Percentiles rank a stretch among this genome's conserved stretches.
These are phyloP conservation scores for Hortiboletus rubellus DNA, from an alignment of 1,284 basidiomycete species.

Conservation along the genomic window DNA sequence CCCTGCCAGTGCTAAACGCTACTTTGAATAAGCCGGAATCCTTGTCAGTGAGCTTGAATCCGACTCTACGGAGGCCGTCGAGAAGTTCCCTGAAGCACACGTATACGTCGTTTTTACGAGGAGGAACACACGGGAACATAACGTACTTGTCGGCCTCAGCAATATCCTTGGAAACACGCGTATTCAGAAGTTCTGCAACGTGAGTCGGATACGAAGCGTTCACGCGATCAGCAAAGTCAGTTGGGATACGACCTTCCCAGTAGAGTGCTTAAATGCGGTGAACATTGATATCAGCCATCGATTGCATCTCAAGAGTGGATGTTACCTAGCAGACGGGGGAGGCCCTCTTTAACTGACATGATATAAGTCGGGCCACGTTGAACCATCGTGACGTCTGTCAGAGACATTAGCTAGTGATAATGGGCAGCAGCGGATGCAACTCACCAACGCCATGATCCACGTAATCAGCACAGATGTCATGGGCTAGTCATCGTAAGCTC, in stretches of 20 bases:
- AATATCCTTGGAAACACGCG: conserved; percentile 41
- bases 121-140: background rate
- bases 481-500: conserved; percentile 22
- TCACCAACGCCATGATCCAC: conserved; percentile 31
- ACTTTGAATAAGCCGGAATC: conserved; percentile 44
- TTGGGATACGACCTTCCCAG: conserved; percentile 39
- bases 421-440: background rate
- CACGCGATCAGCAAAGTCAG: conserved; percentile 44
- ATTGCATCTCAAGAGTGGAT: conserved; percentile 8
- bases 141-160: conserved; percentile 27
- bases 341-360: conserved; percentile 49
- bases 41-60: conserved; percentile 59
- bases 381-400: conserved; percentile 58
- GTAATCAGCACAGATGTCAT: conserved; percentile 34
- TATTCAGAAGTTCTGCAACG: conserved; percentile 37
- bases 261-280: conserved; percentile 39
- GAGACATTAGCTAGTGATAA: background rate
- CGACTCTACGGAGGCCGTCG: conserved; percentile 54
- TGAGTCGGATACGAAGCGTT: conserved; percentile 31
- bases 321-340: conserved; percentile 41
- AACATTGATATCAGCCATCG: background rate
- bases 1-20: conserved; percentile 28
- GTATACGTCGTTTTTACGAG: conserved; percentile 40
- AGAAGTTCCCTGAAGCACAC: conserved; percentile 42
- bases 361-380: conserved; percentile 65